phyloP scores from a whole-genome alignment of 106 monocot species.

The Cymbidium sinense region DNA sequence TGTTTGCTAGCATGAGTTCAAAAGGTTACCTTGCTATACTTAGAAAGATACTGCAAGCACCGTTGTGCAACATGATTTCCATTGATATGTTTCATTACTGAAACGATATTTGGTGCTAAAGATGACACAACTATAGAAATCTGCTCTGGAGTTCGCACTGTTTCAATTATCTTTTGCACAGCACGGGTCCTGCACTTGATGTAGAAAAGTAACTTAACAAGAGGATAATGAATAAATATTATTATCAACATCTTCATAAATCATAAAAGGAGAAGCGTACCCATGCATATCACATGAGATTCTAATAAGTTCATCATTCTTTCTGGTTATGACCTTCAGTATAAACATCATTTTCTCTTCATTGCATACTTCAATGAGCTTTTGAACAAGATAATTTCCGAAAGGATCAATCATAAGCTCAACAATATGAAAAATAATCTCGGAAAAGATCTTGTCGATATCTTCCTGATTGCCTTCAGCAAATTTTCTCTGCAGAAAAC shows the following conservation, averaged over 20 bases:
- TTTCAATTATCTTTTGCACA: slow-evolving; percentile 66
- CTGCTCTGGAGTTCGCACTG: slow-evolving; percentile 26
- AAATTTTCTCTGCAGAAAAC: slow-evolving; percentile 43
- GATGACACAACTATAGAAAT: slow-evolving; percentile 36
- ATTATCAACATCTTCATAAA: background rate
- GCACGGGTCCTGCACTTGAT: slow-evolving; percentile 30
- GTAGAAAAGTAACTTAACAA: slow-evolving; percentile 3
- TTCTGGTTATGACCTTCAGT: slow-evolving; percentile 31
- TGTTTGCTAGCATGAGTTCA: background rate
- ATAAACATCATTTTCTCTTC: slow-evolving; percentile 40
- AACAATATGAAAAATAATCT: slow-evolving; percentile 46
- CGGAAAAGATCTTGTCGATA: slow-evolving; percentile 41
- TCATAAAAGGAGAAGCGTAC: slow-evolving; percentile 15
- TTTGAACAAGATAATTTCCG: slow-evolving; percentile 55
- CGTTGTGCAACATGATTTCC: slow-evolving; percentile 63
- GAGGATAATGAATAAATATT: background rate
- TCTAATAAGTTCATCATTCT: slow-evolving; percentile 20
- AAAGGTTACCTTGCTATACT: slow-evolving; percentile 34
- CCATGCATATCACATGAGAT: slow-evolving; percentile 69
- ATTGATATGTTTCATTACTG: slow-evolving; percentile 51
- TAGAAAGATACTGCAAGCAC: slow-evolving; percentile 46
- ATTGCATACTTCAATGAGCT: slow-evolving; percentile 46
- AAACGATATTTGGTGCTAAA: slow-evolving; percentile 28
- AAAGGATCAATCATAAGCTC: slow-evolving; percentile 54
- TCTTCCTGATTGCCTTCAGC: slow-evolving; percentile 34